phyloP scores from a whole-genome alignment of 78 protist species.

The Diacronema lutheri region DNA sequence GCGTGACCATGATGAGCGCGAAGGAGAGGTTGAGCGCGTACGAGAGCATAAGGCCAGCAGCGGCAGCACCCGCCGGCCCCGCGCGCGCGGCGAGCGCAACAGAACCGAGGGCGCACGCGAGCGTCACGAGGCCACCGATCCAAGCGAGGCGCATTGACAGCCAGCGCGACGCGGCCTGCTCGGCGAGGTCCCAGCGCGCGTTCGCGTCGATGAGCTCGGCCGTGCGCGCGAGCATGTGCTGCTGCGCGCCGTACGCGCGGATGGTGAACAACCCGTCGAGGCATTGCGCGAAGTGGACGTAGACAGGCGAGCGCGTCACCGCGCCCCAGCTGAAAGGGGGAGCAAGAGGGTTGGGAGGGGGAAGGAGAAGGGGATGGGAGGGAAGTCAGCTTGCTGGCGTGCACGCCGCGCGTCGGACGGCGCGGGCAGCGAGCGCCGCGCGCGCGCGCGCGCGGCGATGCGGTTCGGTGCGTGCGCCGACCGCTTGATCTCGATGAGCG shows the following conservation, averaged over 20 bases:
- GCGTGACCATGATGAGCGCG: no score
- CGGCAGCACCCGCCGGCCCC: neutral
- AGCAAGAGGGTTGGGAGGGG: no score
- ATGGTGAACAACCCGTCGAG: slow-evolving; percentile 40
- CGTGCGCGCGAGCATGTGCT: neutral
- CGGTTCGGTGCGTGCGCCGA: no score
- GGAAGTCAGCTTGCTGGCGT: no score
- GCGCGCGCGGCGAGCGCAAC: neutral
- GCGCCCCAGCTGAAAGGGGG: no score
- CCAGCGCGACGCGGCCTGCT: neutral
- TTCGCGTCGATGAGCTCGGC: neutral
- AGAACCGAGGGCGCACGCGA: neutral
- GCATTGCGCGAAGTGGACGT: slow-evolving; percentile 51
- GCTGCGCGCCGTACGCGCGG: slow-evolving; percentile 42
- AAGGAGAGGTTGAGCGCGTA: neutral
- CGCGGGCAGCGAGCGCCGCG: no score
- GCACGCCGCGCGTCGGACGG: no score
- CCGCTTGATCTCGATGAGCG: slow-evolving; percentile 35
- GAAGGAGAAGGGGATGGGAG: no score
- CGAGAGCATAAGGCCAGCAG: neutral
- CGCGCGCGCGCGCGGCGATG: no score
- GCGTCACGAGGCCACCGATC: neutral
- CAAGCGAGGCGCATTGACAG: neutral
- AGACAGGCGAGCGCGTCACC: slow-evolving; percentile 46
- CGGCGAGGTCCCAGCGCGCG: neutral